phyloP scores from a whole-genome alignment of 1,139 yeast species.

The Diutina sp. region DNA sequence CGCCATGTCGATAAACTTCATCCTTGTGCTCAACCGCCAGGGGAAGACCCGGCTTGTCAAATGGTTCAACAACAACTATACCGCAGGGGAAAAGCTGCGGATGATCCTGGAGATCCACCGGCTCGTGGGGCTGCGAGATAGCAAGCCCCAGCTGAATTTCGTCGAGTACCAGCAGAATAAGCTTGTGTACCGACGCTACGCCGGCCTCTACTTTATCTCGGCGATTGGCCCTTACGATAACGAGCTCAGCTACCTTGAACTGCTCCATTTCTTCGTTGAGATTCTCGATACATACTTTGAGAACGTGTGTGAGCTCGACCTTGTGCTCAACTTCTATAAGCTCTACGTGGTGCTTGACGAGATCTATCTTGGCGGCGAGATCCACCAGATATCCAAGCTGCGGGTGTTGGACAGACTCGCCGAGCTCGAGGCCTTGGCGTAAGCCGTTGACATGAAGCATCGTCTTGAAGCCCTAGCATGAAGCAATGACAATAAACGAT shows the following conservation, averaged over 20 bases:
- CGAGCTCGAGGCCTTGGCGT: not conserved
- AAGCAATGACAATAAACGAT: not conserved
- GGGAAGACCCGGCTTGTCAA: slow-evolving; percentile 84
- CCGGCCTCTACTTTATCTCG: slow-evolving; percentile 78
- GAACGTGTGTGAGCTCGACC: slow-evolving; percentile 91
- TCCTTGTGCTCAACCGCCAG: slow-evolving; percentile 77
- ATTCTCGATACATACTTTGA: slow-evolving; percentile 72
- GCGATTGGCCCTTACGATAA: slow-evolving; percentile 67
- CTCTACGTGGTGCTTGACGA: slow-evolving; percentile 64
- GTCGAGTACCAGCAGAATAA: slow-evolving; percentile 65
- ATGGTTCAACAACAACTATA: slow-evolving; percentile 43
- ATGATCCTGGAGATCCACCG: slow-evolving; percentile 64
- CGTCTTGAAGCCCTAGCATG: not conserved
- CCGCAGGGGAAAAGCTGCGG: slow-evolving; percentile 38
- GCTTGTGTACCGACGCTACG: slow-evolving; percentile 79
- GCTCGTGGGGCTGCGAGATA: slow-evolving; percentile 70
- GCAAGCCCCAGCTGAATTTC: slow-evolving; percentile 69
- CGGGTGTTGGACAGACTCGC: not conserved
- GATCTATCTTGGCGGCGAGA: slow-evolving; percentile 66
- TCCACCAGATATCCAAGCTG: slow-evolving; percentile 35
- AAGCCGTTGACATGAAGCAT: too few relatives aligned
- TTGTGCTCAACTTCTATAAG: slow-evolving; percentile 70
- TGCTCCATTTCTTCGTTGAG: slow-evolving; percentile 82
- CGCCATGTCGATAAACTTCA: slow-evolving; percentile 61
- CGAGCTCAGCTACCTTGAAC: slow-evolving; percentile 72